These are phyloP conservation scores for Zymoseptoria pseudotritici DNA, from an alignment of 2,329 filamentous ascomycete genomes.

Conservation along the genomic window DNA sequence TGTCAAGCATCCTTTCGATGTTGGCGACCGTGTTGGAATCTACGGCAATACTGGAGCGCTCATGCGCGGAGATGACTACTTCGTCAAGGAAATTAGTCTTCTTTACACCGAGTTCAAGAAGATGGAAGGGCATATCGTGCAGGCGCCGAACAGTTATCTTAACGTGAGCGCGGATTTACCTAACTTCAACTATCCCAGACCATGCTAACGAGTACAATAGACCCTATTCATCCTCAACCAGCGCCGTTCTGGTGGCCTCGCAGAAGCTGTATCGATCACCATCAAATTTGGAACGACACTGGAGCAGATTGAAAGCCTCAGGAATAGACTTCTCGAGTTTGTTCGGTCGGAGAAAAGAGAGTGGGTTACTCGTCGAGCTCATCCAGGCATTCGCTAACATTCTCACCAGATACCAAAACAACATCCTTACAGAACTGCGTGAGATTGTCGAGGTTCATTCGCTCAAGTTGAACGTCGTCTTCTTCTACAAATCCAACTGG, in stretches of 20 bases:
- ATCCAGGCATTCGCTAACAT: neutral
- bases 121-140: conserved; percentile 93
- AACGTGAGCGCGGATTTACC: conserved; percentile 44
- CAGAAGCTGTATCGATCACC: conserved; percentile 74
- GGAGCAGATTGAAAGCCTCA: conserved; percentile 74
- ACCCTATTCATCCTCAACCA: conserved; percentile 87
- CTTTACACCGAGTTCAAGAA: conserved; percentile 98
- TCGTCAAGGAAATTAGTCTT: conserved; percentile 87
- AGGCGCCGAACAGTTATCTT: conserved; percentile 88
- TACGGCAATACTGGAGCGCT: conserved; percentile 82
- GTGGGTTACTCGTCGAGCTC: neutral
- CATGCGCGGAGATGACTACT: conserved; percentile 83
- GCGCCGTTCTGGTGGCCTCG: conserved; percentile 77
- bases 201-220: conserved; percentile 43
- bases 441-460: conserved; percentile 76
- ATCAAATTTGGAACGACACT: conserved; percentile 85
- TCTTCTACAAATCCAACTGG: conserved; percentile 97
- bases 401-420: conserved; percentile 55
- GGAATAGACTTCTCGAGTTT: conserved; percentile 73
- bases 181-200: conserved; percentile 88
- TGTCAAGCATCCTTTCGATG: conserved; percentile 94
- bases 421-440: conserved; percentile 77
- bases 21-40: conserved; percentile 84
- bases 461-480: conserved; percentile 83
- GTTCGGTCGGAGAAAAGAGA: conserved; percentile 81